These are phyloP conservation scores for Mycena haematopus DNA, from an alignment of 768 basidiomycete species.

Conservation along the genomic window DNA sequence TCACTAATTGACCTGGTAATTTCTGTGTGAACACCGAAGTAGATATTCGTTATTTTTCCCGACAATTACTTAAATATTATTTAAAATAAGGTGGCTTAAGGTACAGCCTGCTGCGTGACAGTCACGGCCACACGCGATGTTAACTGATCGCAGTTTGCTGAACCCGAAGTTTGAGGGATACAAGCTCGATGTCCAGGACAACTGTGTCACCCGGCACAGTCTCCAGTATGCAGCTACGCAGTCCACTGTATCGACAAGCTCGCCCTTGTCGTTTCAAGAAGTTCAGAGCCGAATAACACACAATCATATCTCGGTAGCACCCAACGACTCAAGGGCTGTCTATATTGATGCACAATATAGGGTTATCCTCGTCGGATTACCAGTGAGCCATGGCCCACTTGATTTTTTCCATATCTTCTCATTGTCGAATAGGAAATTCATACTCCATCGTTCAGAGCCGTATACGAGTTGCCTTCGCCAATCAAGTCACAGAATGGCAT, in stretches of 20 bases:
- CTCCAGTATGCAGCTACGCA: constrained; percentile 65
- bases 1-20: too few relatives aligned
- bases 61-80: too few relatives aligned
- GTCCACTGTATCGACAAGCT: constrained; percentile 63
- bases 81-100: too few relatives aligned
- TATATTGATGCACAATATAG: constrained; percentile 73
- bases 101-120: too few relatives aligned
- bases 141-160: constrained; percentile 56
- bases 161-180: constrained; percentile 91
- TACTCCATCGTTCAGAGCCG: constrained; percentile 56
- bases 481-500: constrained; percentile 48
- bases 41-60: too few relatives aligned
- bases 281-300: constrained; percentile 85
- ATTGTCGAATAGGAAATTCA: constrained; percentile 48
- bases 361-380: constrained; percentile 64
- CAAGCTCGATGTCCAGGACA: constrained; percentile 69
- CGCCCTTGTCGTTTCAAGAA: constrained; percentile 77
- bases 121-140: constrained; percentile 6
- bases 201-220: constrained; percentile 54
- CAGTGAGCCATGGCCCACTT: constrained; percentile 48
- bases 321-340: constrained; percentile 52
- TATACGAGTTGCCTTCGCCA: constrained; percentile 67
- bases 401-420: background rate
- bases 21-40: too few relatives aligned
- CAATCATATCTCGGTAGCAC: constrained; percentile 72